These are phyloP conservation scores for Solanum pimpinellifolium DNA, from an alignment of 257 asterid genomes.

Conservation along the genomic window DNA sequence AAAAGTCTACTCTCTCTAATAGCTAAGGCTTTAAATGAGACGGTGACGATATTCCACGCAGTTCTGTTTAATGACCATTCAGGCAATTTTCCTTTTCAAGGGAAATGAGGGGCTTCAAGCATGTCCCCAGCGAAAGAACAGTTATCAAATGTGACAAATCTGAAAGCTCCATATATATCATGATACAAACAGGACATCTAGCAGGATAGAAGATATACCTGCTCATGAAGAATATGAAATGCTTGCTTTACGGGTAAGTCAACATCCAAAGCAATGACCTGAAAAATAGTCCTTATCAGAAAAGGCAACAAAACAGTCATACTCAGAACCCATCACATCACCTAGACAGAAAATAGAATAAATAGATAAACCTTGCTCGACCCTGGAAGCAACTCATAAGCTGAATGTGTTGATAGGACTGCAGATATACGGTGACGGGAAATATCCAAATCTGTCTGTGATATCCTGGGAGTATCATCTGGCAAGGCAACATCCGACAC, in stretches of 20 bases:
- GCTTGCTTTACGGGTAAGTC: constrained; percentile 92
- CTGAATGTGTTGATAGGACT: constrained; percentile 64
- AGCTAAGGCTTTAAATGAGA: not conserved
- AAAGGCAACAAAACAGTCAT: not conserved
- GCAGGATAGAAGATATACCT: constrained; percentile 34
- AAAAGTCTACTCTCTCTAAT: not conserved
- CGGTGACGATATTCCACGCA: not conserved
- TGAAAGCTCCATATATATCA: not conserved
- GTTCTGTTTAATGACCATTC: not conserved
- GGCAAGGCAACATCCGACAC: constrained; percentile 48
- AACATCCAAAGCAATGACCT: constrained; percentile 87
- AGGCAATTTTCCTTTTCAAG: not conserved
- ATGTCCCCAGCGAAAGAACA: not conserved
- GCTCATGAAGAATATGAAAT: constrained; percentile 89
- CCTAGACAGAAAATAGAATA: not conserved
- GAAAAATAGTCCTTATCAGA: constrained; percentile 6
- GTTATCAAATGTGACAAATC: not conserved
- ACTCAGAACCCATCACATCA: not conserved
- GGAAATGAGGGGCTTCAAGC: not conserved
- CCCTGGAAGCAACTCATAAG: constrained; percentile 86
- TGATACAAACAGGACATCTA: not conserved
- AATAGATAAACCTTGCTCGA: constrained; percentile 70
- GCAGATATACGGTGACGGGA: constrained; percentile 64
- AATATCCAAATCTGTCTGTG: constrained; percentile 65
- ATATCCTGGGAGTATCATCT: constrained; percentile 41